Evolutionary conservation across 495 filamentous ascomycete genomes (phyloP).

Genomic region (Copromyces sp.): DNA sequence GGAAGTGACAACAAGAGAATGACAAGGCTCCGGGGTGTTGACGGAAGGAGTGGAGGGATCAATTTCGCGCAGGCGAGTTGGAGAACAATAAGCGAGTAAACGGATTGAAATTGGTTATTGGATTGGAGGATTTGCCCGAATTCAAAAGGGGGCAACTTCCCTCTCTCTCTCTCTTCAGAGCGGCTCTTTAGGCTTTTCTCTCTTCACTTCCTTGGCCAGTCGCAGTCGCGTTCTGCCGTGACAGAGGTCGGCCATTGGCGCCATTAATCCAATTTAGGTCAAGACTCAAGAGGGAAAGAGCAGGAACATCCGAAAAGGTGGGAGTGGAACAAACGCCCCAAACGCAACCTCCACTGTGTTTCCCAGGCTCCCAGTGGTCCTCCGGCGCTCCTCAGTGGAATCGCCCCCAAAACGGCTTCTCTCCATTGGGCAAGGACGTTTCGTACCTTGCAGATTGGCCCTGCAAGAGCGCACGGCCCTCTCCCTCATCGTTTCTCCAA

Average conservation of each 20-base stretch:
- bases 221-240: background rate
- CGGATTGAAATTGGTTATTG: background rate
- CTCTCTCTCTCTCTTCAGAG: background rate
- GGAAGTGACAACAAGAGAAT: background rate
- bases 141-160: conserved; percentile 1
- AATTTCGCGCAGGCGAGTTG: background rate
- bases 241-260: background rate
- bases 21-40: background rate
- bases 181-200: background rate
- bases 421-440: background rate
- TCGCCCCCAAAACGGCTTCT: background rate
- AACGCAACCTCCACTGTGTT: background rate
- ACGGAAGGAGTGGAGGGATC: background rate
- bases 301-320: background rate
- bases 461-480: background rate
- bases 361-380: background rate
- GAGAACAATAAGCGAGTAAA: background rate
- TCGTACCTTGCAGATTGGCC: background rate
- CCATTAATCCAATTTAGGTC: background rate
- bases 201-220: background rate
- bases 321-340: background rate
- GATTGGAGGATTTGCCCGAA: background rate
- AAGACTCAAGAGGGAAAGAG: background rate
- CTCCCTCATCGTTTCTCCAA: background rate
- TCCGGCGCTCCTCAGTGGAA: background rate